Percentiles rank a stretch among this genome's conserved stretches.
These are phyloP conservation scores for Physcia stellaris DNA, from an alignment of 495 filamentous ascomycete species.

Conservation along the genomic window DNA sequence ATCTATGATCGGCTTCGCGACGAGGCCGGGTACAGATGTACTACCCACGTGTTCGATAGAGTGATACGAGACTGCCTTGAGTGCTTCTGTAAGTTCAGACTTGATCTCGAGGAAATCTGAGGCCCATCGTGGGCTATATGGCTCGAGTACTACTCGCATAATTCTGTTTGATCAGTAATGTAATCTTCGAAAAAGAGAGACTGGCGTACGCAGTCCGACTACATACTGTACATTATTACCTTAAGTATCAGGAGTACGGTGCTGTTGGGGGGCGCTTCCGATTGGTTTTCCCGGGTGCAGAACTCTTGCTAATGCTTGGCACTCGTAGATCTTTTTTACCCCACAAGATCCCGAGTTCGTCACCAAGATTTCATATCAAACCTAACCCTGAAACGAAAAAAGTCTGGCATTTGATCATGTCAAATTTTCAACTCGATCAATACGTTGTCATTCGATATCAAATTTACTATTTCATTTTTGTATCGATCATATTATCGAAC, in stretches of 20 bases:
- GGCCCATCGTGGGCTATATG: constrained; percentile 17
- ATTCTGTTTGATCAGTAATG: too few relatives aligned
- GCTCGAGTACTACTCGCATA: constrained; percentile 11
- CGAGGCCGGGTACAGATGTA: constrained; percentile 18
- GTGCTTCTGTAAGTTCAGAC: constrained; percentile 3
- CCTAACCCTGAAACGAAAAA: background rate
- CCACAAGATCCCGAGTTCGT: background rate
- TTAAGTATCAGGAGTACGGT: too few relatives aligned
- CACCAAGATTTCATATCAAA: background rate
- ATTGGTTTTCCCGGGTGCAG: too few relatives aligned
- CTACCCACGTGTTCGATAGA: constrained; percentile 21
- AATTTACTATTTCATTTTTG: too few relatives aligned
- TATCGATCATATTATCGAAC: too few relatives aligned
- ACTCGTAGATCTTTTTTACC: too few relatives aligned
- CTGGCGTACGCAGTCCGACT: too few relatives aligned
- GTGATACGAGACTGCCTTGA: constrained; percentile 2
- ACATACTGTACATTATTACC: too few relatives aligned
- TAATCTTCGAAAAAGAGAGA: too few relatives aligned
- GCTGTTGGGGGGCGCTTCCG: too few relatives aligned
- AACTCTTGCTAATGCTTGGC: too few relatives aligned
- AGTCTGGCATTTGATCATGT: background rate
- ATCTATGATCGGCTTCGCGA: constrained; percentile 21
- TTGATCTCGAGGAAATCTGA: constrained; percentile 11
- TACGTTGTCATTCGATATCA: background rate
- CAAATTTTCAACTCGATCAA: background rate